Percentiles rank a stretch among this genome's conserved stretches.
Evolutionary conservation across 1,139 yeast species (phyloP).

Genomic region (Pneumocystis carinii): DNA sequence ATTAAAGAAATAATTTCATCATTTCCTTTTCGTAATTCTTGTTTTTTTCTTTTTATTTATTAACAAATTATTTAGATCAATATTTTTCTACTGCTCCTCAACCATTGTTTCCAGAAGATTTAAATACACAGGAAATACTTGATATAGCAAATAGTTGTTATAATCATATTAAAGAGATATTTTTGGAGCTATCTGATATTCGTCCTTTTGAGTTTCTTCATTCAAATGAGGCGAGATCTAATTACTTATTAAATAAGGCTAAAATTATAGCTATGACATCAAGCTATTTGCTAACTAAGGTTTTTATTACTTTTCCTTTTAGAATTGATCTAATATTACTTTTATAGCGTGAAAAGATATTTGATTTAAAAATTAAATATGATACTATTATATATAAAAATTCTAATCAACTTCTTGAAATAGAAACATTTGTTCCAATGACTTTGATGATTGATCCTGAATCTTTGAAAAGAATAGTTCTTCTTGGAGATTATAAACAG

Average conservation of each 20-base stretch:
- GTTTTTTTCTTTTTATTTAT: not conserved
- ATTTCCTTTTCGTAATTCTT: not conserved
- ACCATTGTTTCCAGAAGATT: slow-evolving; percentile 10
- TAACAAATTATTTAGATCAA: slow-evolving; percentile 16
- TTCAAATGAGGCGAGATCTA: slow-evolving; percentile 16
- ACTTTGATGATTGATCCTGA: slow-evolving; percentile 13
- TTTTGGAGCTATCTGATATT: slow-evolving; percentile 22
- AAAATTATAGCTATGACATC: slow-evolving; percentile 25
- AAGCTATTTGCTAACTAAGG: slow-evolving; percentile 16
- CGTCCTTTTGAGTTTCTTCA: slow-evolving; percentile 25
- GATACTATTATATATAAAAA: slow-evolving; percentile 25
- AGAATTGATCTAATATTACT: not conserved
- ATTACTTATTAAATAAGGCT: slow-evolving; percentile 21
- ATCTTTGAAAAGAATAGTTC: slow-evolving; percentile 19
- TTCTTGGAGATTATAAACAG: slow-evolving; percentile 26
- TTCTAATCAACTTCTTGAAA: slow-evolving; percentile 24
- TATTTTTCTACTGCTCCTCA: slow-evolving; percentile 15
- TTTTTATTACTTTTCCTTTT: not conserved
- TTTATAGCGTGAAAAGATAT: slow-evolving; percentile 15
- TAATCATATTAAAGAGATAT: slow-evolving; percentile 19
- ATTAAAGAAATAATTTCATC: slow-evolving; percentile 2
- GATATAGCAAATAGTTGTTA: slow-evolving; percentile 14
- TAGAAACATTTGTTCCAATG: slow-evolving; percentile 25
- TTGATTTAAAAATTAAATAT: slow-evolving; percentile 18
- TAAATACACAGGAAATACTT: slow-evolving; percentile 7